phyloP scores from a whole-genome alignment of 2,329 filamentous ascomycete species.

The Sclerotinia trifoliorum region DNA sequence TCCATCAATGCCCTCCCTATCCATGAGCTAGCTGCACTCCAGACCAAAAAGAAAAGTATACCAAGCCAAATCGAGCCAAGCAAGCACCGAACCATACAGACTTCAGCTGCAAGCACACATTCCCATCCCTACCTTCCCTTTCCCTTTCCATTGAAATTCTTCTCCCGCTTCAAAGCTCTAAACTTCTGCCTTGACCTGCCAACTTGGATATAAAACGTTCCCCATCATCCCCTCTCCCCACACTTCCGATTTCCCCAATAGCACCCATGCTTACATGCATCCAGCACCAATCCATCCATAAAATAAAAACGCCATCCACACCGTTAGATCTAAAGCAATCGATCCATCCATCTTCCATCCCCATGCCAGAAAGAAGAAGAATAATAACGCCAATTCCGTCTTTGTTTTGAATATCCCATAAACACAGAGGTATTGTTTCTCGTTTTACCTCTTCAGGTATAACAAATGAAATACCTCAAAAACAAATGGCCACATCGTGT shows the following conservation, averaged over 20 bases:
- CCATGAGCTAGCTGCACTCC: not conserved
- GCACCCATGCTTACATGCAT: not conserved
- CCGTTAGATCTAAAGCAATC: not conserved
- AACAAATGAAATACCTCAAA: constrained; percentile 8
- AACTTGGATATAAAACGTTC: constrained; percentile 16
- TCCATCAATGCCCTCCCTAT: too few species aligned
- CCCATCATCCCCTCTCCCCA: not conserved
- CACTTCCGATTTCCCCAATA: constrained; percentile 4
- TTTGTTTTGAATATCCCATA: constrained; percentile 22
- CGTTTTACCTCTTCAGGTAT: constrained; percentile 1
- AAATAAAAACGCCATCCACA: constrained; percentile 6
- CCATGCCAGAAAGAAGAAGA: constrained; percentile 11
- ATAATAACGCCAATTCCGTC: constrained; percentile 8
- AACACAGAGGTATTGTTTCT: constrained; percentile 20
- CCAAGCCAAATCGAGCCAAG: not conserved
- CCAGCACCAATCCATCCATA: constrained; percentile 10
- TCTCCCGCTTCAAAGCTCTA: not conserved
- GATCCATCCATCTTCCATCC: constrained; percentile 10
- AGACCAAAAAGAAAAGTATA: not conserved
- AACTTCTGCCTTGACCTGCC: constrained; percentile 1
- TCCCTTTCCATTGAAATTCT: not conserved
- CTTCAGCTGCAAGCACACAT: not conserved
- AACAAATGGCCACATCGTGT: constrained; percentile 16
- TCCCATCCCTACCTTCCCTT: not conserved
- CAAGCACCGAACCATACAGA: constrained; percentile 9